Conservation (phyloP, 768 basidiomycete genomes). For the Inosperma sp. region DNA sequence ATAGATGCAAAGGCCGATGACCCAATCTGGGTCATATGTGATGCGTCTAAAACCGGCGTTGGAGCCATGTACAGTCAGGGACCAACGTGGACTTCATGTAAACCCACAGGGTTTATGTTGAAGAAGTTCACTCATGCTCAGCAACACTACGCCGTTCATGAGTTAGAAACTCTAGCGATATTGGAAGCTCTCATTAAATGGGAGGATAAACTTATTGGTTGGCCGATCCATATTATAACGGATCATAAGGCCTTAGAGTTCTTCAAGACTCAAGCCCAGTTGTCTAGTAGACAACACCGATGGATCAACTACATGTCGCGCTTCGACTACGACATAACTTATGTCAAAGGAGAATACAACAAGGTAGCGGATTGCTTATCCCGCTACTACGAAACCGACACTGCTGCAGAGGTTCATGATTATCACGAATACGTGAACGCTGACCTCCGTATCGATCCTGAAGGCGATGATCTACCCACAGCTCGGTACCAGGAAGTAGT, state of each 20-base stretch:
- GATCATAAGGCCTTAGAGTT: conserved; percentile 32
- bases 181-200: conserved; percentile 33
- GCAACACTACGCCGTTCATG: conserved; percentile 15
- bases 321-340: no score
- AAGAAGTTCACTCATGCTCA: conserved; percentile 32
- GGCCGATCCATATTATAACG: conserved; percentile 27
- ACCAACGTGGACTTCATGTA: conserved; percentile 26
- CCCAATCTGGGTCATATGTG: conserved; percentile 29
- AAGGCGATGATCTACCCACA: conserved; percentile 18
- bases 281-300: conserved; percentile 5
- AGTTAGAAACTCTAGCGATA: conserved; percentile 35
- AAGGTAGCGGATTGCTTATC: conserved; percentile 15
- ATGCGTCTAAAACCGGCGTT: conserved; percentile 29
- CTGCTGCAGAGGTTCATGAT: conserved; percentile 7
- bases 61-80: conserved; percentile 29
- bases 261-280: conserved; percentile 26
- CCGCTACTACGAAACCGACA: conserved; percentile 24
- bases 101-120: conserved; percentile 33
- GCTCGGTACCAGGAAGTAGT: conserved; percentile 14
- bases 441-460: conserved; percentile 17
- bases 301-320: no score
- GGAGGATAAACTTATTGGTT: conserved; percentile 26
- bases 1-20: conserved; percentile 17
- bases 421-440: conserved; percentile 20
- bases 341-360: conserved; percentile 10